A percentile compares a stretch with the other conserved stretches of the same genome.
Evolutionary conservation across 306 rosid species (phyloP).

Genomic region (Quercus engelmannii): DNA sequence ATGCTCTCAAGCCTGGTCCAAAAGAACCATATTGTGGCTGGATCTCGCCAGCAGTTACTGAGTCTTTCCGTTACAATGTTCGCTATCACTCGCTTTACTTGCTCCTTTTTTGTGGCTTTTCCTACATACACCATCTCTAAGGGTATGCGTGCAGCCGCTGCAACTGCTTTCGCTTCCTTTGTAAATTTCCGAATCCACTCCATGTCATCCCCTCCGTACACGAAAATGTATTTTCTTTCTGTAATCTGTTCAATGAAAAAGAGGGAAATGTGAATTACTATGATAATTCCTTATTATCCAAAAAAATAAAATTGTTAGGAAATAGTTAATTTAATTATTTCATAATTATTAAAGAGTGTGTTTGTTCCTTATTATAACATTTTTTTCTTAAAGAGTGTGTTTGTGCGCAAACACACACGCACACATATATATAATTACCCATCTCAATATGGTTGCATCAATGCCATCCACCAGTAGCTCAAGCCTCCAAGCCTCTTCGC

Average conservation of each 20-base stretch:
- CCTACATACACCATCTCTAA: slow-evolving; percentile 60
- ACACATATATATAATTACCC: background rate
- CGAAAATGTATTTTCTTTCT: slow-evolving; percentile 44
- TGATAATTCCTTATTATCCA: too few species aligned
- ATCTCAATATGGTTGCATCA: too few species aligned
- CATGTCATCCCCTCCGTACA: slow-evolving; percentile 52
- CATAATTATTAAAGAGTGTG: too few species aligned
- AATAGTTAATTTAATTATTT: too few species aligned
- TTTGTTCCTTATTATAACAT: too few species aligned
- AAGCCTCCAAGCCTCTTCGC: too few species aligned
- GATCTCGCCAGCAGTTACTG: slow-evolving; percentile 34
- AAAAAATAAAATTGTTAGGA: too few species aligned
- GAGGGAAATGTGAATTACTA: background rate
- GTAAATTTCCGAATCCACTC: slow-evolving; percentile 52
- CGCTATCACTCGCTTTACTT: slow-evolving; percentile 28
- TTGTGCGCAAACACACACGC: too few species aligned
- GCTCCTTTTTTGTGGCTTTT: slow-evolving; percentile 48
- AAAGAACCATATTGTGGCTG: slow-evolving; percentile 26
- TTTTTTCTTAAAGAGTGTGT: too few species aligned
- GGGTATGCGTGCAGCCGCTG: slow-evolving; percentile 27
- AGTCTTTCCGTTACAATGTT: slow-evolving; percentile 1
- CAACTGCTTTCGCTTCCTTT: slow-evolving; percentile 35
- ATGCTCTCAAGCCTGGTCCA: slow-evolving; percentile 65
- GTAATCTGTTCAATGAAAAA: slow-evolving; percentile 27
- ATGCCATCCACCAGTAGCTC: too few species aligned